Evolutionary conservation across 2,329 filamentous ascomycete genomes (phyloP), one percentile per base, ranked within the genome.

Genomic region (Lachnellula willkommii): DNA sequence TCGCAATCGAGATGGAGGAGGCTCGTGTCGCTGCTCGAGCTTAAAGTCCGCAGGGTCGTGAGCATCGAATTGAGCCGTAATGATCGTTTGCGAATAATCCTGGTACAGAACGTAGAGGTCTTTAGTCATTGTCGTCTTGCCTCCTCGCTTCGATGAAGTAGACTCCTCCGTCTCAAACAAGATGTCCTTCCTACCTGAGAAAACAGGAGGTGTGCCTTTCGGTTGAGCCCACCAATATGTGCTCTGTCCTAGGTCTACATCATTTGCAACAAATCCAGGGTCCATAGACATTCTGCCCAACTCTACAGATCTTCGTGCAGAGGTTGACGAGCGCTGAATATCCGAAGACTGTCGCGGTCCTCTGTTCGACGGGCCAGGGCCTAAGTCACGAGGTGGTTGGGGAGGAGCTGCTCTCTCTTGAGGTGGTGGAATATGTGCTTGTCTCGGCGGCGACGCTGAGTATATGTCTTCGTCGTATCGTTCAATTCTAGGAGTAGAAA

Each of bases 81-180:
- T 82, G 61, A 95, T 79, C 0, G 93, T 97, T 70, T 97, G 94
- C 17, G 92, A 96, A 72, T 99, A 99, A 73, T 99, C 94, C 66
- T 91, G 86, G 75, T 90, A 99, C 8, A 99, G 75, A n/a, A 97
- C 77, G 65, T 88, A 94, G 43, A 96, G 79, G 57, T 92, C 85
- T 62, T 92, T 92, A 6, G 87, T 89, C 20, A 95, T 76, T 1
- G 79, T 80, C 0, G 84, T 84, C 69, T 85, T 87, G 26, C 88
- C 85, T 28, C 87, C 86, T 14, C 85, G 82, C 61, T 85, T 85
- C 11, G 81, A 79, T 14, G 86, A 81, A 6, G 80, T 85, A 1
- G 85, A 84, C 68, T 96, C 90, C 61, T 95, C 89, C 22, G 86
- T 80, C 71, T 97, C 91, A 51, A 84, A 88, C 52, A 90, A 81